phyloP scores from a whole-genome alignment of 306 rosid species.

The Trifolium repens region DNA sequence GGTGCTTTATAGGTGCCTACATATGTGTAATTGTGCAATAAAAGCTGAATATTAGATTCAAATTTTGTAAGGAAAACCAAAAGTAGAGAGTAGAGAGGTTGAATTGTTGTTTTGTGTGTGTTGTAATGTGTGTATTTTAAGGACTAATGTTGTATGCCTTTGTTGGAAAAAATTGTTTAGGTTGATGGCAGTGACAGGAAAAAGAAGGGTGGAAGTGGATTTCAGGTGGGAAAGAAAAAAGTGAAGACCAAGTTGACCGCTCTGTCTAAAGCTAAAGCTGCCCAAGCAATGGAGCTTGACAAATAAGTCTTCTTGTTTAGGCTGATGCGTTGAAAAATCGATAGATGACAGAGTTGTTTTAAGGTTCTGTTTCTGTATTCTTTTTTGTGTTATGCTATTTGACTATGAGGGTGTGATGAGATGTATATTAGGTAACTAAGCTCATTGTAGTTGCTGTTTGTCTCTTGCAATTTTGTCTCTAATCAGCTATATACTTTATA shows the following conservation, averaged over 20 bases:
- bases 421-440: slow-evolving; percentile 30
- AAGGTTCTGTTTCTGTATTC: slow-evolving; percentile 18
- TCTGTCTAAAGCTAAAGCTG: slow-evolving; percentile 76
- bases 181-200: slow-evolving; percentile 72
- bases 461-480: slow-evolving; percentile 13
- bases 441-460: slow-evolving; percentile 8
- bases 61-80: neutral
- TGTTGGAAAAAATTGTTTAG: slow-evolving; percentile 43
- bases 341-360: slow-evolving; percentile 22
- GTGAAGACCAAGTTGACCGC: slow-evolving; percentile 83
- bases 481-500: neutral
- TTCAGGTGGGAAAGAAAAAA: slow-evolving; percentile 84
- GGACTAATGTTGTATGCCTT: slow-evolving; percentile 21
- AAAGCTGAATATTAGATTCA: slow-evolving; percentile 2
- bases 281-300: slow-evolving; percentile 91
- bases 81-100: slow-evolving; percentile 7
- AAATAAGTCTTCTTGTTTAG: slow-evolving; percentile 51
- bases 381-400: neutral
- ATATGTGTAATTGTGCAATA: neutral
- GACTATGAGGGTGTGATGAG: slow-evolving; percentile 15
- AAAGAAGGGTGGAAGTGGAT: slow-evolving; percentile 72
- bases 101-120: neutral
- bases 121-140: neutral
- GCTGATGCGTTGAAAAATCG: slow-evolving; percentile 32
- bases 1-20: neutral